Evolutionary conservation across 495 filamentous ascomycete genomes (phyloP).

Genomic region (Penicillium mononematosum): DNA sequence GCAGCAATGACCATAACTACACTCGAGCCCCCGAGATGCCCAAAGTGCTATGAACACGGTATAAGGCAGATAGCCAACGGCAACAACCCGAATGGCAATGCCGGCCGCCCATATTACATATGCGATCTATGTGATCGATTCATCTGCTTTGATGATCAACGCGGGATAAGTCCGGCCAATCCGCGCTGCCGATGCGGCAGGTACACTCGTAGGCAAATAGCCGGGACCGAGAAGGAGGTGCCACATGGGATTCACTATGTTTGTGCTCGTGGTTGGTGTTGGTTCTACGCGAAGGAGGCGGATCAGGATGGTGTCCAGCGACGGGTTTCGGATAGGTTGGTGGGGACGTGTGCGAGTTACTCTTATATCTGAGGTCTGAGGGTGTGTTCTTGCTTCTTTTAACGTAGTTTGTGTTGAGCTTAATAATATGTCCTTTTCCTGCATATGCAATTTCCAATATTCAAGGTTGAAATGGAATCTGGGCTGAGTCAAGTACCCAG

Average conservation of each 20-base stretch:
- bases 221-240: neutral
- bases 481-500: neutral
- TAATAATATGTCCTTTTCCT: neutral
- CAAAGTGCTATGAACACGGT: neutral
- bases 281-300: constrained; percentile 3
- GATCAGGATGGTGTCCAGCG: neutral
- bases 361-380: constrained; percentile 1
- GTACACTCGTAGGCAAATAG: constrained; percentile 9
- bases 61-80: neutral
- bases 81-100: constrained; percentile 14
- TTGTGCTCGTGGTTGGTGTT: constrained; percentile 6
- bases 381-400: neutral
- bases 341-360: neutral
- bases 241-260: constrained; percentile 15
- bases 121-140: constrained; percentile 9
- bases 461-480: neutral
- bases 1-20: neutral
- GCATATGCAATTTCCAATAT: neutral
- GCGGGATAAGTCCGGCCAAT: constrained; percentile 9
- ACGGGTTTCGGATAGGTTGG: neutral
- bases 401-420: neutral
- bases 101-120: constrained; percentile 9
- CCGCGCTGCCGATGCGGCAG: constrained; percentile 7
- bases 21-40: neutral
- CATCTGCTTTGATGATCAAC: constrained; percentile 8